These are phyloP conservation scores for Podospora appendiculata DNA, from an alignment of 495 filamentous ascomycete genomes.

Conservation along the genomic window DNA sequence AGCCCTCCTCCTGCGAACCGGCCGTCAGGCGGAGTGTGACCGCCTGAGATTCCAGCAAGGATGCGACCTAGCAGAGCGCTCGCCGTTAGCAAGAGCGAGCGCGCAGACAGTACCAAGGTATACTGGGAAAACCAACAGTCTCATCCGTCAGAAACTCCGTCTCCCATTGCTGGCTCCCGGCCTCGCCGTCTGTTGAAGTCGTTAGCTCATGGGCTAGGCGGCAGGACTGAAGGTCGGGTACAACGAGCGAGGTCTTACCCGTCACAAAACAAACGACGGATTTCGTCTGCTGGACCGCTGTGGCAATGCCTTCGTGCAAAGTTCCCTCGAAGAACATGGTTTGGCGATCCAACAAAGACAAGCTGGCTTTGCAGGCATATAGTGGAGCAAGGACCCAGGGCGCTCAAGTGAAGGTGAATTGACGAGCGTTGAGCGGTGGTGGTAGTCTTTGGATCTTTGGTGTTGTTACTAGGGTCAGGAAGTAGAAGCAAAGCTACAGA, in stretches of 20 bases:
- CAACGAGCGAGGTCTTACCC: conserved; percentile 20
- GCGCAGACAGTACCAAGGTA: background rate
- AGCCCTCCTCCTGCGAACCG: conserved; percentile 70
- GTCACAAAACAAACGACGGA: conserved; percentile 43
- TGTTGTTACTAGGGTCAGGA: no score
- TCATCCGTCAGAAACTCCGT: conserved; percentile 57
- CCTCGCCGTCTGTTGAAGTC: conserved; percentile 43
- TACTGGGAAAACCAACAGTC: conserved; percentile 31
- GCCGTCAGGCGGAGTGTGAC: conserved; percentile 61
- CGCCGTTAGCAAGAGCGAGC: background rate
- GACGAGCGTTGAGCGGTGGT: no score
- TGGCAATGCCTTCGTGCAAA: conserved; percentile 68
- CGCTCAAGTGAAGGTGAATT: no score
- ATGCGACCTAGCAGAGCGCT: conserved; percentile 24
- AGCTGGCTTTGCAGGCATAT: no score
- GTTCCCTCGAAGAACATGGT: conserved; percentile 74
- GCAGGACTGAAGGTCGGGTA: background rate
- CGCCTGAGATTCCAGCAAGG: conserved; percentile 47
- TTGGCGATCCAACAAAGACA: background rate
- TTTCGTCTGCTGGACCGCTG: conserved; percentile 56
- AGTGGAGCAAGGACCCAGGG: no score
- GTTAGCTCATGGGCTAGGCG: background rate
- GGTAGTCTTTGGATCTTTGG: no score
- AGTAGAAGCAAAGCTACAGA: no score
- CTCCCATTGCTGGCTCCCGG: conserved; percentile 69